phyloP scores from a whole-genome alignment of 257 asterid genomes.

The Dorcoceras hygrometricum region DNA sequence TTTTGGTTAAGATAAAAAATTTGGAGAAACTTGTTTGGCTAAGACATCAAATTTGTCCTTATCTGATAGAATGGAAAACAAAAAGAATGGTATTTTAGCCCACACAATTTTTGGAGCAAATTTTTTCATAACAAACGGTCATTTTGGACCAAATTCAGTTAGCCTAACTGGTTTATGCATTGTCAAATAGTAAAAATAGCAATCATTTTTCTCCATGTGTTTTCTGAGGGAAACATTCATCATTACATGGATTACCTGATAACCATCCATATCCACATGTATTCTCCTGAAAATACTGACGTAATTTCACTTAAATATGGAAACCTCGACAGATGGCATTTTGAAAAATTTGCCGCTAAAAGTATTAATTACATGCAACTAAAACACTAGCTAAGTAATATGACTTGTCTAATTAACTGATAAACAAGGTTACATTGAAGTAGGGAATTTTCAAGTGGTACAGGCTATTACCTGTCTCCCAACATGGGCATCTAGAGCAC shows the following conservation, averaged over 20 bases:
- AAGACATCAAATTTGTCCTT: no score
- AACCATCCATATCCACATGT: slow-evolving; percentile 11
- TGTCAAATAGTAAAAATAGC: no score
- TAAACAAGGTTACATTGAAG: slow-evolving; percentile 1
- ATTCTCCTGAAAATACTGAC: not conserved
- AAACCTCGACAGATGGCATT: slow-evolving; percentile 16
- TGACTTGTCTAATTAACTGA: slow-evolving; percentile 1
- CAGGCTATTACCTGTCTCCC: slow-evolving; percentile 78
- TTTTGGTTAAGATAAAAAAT: no score
- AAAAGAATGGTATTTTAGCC: no score
- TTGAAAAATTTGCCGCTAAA: slow-evolving; percentile 4
- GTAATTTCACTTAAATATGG: slow-evolving; percentile 5
- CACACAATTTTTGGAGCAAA: no score
- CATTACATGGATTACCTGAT: not conserved
- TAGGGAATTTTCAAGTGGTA: slow-evolving; percentile 4
- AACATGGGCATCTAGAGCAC: slow-evolving; percentile 98
- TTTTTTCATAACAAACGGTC: no score
- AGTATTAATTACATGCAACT: not conserved
- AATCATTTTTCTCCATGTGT: slow-evolving; percentile 10
- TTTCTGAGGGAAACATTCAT: not conserved
- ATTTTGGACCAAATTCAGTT: no score
- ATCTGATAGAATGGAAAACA: no score
- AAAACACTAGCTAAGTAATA: not conserved
- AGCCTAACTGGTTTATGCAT: no score
- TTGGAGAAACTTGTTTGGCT: no score